These are phyloP conservation scores for Tolypocladium tropicale DNA, from an alignment of 2,329 filamentous ascomycete genomes.

Conservation along the genomic window DNA sequence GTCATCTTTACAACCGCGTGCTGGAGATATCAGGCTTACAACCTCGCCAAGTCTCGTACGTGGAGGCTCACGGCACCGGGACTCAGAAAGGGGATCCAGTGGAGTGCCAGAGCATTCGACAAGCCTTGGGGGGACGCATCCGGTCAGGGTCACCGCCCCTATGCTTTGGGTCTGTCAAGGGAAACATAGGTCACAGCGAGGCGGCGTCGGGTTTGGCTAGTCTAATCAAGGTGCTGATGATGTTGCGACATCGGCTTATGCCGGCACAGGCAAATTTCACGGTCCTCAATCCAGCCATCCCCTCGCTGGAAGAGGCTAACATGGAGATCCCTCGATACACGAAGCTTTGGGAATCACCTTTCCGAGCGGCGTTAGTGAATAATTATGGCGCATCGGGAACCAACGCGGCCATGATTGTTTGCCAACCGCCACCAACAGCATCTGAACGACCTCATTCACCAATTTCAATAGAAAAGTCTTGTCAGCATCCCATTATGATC, in stretches of 20 bases:
- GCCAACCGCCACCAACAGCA: not conserved
- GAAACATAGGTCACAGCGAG: slow-evolving; percentile 18
- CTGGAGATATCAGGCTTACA: slow-evolving; percentile 12
- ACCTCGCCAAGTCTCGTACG: slow-evolving; percentile 15
- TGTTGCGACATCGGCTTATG: slow-evolving; percentile 15
- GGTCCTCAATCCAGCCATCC: slow-evolving; percentile 16
- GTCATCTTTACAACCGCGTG: slow-evolving; percentile 15
- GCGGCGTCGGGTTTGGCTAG: slow-evolving; percentile 16
- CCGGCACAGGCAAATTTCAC: slow-evolving; percentile 15
- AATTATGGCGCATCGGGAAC: slow-evolving; percentile 25
- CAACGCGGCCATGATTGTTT: slow-evolving; percentile 14
- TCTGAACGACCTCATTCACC: not conserved
- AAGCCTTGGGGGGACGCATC: slow-evolving; percentile 6
- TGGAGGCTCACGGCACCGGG: slow-evolving; percentile 37
- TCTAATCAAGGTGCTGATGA: slow-evolving; percentile 20
- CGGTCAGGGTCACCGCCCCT: slow-evolving; percentile 1
- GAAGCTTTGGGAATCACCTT: slow-evolving; percentile 9
- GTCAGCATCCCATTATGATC: not conserved
- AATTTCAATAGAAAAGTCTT: not conserved
- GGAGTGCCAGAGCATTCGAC: slow-evolving; percentile 18
- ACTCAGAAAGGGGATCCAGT: slow-evolving; percentile 36
- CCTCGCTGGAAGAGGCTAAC: slow-evolving; percentile 4
- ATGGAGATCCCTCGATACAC: slow-evolving; percentile 5
- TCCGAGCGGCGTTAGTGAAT: slow-evolving; percentile 18
- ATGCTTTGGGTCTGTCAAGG: slow-evolving; percentile 19